A percentile compares a stretch with the other conserved stretches of the same genome.
Evolutionary conservation across 129 eudicot genomes (phyloP).

Genomic region (Lactuca saligna): DNA sequence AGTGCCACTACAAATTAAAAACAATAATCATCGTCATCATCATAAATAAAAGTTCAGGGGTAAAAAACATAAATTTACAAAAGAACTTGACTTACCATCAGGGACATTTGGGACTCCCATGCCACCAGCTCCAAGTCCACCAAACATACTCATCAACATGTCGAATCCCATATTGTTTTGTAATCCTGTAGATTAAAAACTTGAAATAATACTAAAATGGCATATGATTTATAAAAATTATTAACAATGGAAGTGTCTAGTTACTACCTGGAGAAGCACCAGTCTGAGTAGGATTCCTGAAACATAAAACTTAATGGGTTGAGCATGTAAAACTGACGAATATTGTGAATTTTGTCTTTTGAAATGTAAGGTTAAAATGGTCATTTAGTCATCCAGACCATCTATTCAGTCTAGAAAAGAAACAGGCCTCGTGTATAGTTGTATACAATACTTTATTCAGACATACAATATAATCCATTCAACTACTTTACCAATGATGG

Average conservation of each 20-base stretch:
- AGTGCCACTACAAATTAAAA: constrained; percentile 60
- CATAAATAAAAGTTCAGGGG: not conserved
- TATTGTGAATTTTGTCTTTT: too few relatives aligned
- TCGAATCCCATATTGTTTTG: constrained; percentile 66
- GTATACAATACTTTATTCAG: too few relatives aligned
- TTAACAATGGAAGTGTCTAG: not conserved
- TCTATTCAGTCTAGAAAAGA: too few relatives aligned
- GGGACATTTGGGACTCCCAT: constrained; percentile 51
- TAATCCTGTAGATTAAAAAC: constrained; percentile 40
- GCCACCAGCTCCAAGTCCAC: constrained; percentile 63
- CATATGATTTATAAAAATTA: not conserved
- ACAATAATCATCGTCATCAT: too few relatives aligned
- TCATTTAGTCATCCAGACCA: too few relatives aligned
- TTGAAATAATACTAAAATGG: not conserved
- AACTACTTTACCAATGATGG: too few relatives aligned
- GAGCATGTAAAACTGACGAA: too few relatives aligned
- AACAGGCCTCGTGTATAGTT: too few relatives aligned
- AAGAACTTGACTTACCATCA: constrained; percentile 41
- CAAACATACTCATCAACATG: constrained; percentile 68
- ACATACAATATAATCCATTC: too few relatives aligned
- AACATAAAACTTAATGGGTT: constrained; percentile 1
- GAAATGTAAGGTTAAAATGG: too few relatives aligned
- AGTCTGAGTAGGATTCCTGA: constrained; percentile 65
- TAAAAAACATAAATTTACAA: not conserved
- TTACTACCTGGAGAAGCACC: constrained; percentile 54